Evolutionary conservation across 768 basidiomycete species (phyloP).

Genomic region (Termitomyces sp.): DNA sequence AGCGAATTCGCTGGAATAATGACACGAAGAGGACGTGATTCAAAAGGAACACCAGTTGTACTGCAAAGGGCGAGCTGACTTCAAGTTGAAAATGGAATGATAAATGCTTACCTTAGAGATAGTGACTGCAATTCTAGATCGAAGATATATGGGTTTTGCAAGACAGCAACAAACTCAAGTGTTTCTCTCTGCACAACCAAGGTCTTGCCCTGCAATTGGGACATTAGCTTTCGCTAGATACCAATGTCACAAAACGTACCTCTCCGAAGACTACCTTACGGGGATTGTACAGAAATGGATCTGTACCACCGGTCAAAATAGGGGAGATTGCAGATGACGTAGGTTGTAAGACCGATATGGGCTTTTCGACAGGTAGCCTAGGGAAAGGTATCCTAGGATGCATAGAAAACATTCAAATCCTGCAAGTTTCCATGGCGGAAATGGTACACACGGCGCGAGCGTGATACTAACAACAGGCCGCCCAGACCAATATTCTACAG

Average conservation of each 20-base stretch:
- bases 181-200: conserved; percentile 78
- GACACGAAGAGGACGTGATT: conserved; percentile 56
- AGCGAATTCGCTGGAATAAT: conserved; percentile 69
- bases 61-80: conserved; percentile 33
- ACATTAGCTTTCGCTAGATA: background rate
- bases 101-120: conserved; percentile 57
- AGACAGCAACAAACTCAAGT: conserved; percentile 73
- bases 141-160: conserved; percentile 92
- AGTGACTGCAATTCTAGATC: conserved; percentile 84
- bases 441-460: conserved; percentile 57
- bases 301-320: conserved; percentile 51
- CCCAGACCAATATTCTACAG: conserved; percentile 84
- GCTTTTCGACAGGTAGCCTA: conserved; percentile 71
- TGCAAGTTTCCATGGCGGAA: conserved; percentile 1
- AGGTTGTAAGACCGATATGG: conserved; percentile 45
- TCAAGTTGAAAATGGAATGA: background rate
- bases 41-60: conserved; percentile 75
- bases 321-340: conserved; percentile 34
- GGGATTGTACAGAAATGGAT: conserved; percentile 93
- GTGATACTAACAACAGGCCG: conserved; percentile 75
- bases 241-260: conserved; percentile 31
- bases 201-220: conserved; percentile 39
- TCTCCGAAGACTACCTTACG: conserved; percentile 53
- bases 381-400: conserved; percentile 56
- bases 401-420: conserved; percentile 1